Conservation (phyloP, 192 early-diverging fungal species). For the Helicostylum pulchrum region DNA sequence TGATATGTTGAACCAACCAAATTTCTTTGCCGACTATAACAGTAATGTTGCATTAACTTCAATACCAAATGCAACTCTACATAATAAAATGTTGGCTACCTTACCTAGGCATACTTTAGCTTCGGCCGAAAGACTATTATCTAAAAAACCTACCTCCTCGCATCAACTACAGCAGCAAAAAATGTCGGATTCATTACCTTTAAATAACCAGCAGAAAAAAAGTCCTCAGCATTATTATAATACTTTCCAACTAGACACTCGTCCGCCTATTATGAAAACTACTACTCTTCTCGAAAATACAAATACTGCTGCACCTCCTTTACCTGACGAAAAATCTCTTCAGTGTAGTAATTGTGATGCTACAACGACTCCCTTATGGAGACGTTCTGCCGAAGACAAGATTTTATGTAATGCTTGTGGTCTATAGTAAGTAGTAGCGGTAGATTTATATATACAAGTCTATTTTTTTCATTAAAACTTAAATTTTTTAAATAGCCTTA, state of each 20-base stretch:
- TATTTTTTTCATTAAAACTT: neutral
- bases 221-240: neutral
- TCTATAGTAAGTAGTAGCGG: conserved; percentile 67
- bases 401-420: conserved; percentile 97
- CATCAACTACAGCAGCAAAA: neutral
- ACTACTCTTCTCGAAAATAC: neutral
- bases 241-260: conserved; percentile 1
- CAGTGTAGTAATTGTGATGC: conserved; percentile 70
- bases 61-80: conserved; percentile 19
- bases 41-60: no score
- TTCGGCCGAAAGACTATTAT: conserved; percentile 14
- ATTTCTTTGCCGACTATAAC: no score
- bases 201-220: neutral
- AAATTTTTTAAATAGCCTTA: conserved; percentile 41
- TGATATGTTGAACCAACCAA: no score
- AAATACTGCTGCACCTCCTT: neutral
- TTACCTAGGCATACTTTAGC: conserved; percentile 18
- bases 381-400: conserved; percentile 79
- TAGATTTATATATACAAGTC: neutral
- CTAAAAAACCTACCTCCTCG: neutral
- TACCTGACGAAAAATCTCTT: neutral
- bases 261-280: neutral
- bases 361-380: conserved; percentile 91
- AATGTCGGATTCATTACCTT: no score
- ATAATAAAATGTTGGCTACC: conserved; percentile 22